Conservation (phyloP, 345 rosid species). For the Theobroma cacao region DNA sequence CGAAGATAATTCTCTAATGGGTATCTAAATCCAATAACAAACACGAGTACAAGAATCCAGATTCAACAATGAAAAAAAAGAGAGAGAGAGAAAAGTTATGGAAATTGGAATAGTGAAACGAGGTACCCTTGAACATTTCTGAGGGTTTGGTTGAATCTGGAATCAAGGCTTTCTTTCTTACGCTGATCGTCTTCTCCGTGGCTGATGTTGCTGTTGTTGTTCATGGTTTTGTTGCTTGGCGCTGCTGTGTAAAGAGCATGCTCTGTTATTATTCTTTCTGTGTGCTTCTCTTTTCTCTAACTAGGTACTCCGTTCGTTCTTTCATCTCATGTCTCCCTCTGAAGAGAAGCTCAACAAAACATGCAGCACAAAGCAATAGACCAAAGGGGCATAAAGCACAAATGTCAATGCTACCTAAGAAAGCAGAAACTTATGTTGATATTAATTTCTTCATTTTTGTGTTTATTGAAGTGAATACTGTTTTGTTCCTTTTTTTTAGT, state of each 20-base stretch:
- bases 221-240: slow-evolving; percentile 23
- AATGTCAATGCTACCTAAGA: not conserved
- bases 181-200: slow-evolving; percentile 12
- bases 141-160: slow-evolving; percentile 89
- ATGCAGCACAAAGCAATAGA: not conserved
- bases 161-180: slow-evolving; percentile 58
- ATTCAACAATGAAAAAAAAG: slow-evolving; percentile 13
- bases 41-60: slow-evolving; percentile 12
- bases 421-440: not conserved
- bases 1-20: slow-evolving; percentile 7
- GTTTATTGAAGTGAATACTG: not conserved
- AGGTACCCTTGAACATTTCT: slow-evolving; percentile 85
- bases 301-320: not conserved
- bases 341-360: slow-evolving; percentile 1
- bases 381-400: too few relatives aligned
- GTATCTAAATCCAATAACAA: slow-evolving; percentile 9
- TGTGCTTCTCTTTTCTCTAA: not conserved
- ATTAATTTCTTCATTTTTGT: not conserved
- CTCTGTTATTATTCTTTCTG: not conserved
- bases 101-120: not conserved
- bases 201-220: slow-evolving; percentile 21
- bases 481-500: too few relatives aligned
- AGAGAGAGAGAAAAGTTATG: not conserved
- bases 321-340: not conserved
- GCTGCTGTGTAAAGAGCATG: slow-evolving; percentile 16